Evolutionary conservation across 148 eudicot species (phyloP).

Genomic region (Rhododendron vialii): DNA sequence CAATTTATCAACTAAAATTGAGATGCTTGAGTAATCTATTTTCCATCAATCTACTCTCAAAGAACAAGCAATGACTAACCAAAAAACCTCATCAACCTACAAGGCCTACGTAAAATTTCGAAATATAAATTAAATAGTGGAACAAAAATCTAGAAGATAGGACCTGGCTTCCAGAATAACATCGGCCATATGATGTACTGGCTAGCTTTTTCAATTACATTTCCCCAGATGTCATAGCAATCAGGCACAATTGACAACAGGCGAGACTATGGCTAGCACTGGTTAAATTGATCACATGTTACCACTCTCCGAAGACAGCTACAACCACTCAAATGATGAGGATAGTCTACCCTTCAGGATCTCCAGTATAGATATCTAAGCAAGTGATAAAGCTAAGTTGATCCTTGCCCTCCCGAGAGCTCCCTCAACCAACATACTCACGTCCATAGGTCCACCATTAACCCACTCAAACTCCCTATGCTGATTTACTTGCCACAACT

Average conservation of each 20-base stretch:
- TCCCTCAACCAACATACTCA: background rate
- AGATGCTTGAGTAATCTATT: background rate
- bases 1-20: background rate
- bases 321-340: background rate
- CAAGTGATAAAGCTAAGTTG: background rate
- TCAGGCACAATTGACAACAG: background rate
- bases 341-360: background rate
- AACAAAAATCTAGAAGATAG: background rate
- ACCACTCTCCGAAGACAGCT: background rate
- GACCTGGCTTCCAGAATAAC: background rate
- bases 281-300: background rate
- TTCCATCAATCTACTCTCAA: background rate
- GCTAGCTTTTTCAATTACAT: background rate
- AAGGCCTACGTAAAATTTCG: background rate
- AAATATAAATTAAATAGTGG: background rate
- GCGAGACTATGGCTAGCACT: background rate
- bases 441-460: background rate
- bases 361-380: background rate
- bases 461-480: background rate
- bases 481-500: background rate
- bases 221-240: background rate
- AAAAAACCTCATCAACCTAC: background rate
- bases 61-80: background rate
- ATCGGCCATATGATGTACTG: background rate
- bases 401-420: background rate